A percentile compares a stretch with the other conserved stretches of the same genome.
These are phyloP conservation scores for Reutealis trisperma DNA, from an alignment of 345 rosid genomes.

Conservation along the genomic window DNA sequence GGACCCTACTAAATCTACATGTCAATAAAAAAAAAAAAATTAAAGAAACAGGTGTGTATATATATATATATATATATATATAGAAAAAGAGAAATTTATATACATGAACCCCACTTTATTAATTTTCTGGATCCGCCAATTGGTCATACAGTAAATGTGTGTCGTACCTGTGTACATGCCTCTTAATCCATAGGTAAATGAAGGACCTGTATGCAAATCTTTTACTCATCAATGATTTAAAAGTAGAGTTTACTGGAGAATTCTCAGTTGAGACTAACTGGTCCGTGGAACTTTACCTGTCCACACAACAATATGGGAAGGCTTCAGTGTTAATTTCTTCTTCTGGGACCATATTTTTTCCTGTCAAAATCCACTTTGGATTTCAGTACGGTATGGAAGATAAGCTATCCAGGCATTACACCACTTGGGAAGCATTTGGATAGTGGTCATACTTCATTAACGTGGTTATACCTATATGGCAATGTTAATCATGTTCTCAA, in stretches of 20 bases:
- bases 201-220: neutral
- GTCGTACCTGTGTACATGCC: too few relatives aligned
- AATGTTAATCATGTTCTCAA: slow-evolving; percentile 14
- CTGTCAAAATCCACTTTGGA: slow-evolving; percentile 25
- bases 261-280: slow-evolving; percentile 17
- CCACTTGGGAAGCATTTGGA: slow-evolving; percentile 25
- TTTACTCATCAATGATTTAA: slow-evolving; percentile 9
- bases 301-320: slow-evolving; percentile 10
- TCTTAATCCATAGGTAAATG: neutral
- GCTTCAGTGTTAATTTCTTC: neutral
- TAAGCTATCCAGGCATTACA: slow-evolving; percentile 2
- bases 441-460: neutral
- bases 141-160: too few relatives aligned
- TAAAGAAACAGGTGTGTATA: too few relatives aligned
- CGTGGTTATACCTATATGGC: slow-evolving; percentile 9
- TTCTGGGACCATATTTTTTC: slow-evolving; percentile 10
- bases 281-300: slow-evolving; percentile 12
- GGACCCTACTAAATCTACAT: too few relatives aligned
- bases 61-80: too few relatives aligned
- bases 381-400: slow-evolving; percentile 13
- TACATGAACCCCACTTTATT: too few relatives aligned
- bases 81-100: too few relatives aligned
- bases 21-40: too few relatives aligned
- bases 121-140: too few relatives aligned
- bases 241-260: neutral